Conservation (phyloP, 2,329 filamentous ascomycete genomes). For the Exophiala spinifera region DNA sequence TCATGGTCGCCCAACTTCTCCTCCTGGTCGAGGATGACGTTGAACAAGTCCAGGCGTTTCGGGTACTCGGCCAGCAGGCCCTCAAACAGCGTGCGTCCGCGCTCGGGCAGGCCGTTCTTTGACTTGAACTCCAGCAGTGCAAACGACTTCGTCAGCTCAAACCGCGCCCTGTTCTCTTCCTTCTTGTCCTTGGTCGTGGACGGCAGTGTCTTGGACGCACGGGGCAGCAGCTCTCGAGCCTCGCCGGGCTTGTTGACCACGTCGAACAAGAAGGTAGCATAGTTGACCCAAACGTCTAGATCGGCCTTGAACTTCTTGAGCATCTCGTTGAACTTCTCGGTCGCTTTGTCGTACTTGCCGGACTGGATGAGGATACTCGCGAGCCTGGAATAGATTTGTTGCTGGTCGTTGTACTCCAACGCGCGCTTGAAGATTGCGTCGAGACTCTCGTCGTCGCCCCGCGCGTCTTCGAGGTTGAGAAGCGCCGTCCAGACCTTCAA, state of each 20-base stretch:
- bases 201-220: slow-evolving; percentile 80
- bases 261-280: slow-evolving; percentile 86
- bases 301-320: slow-evolving; percentile 77
- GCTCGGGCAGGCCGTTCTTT: slow-evolving; percentile 76
- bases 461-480: slow-evolving; percentile 89
- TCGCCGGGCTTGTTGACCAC: slow-evolving; percentile 67
- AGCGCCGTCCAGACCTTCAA: slow-evolving; percentile 92
- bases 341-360: slow-evolving; percentile 79
- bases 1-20: slow-evolving; percentile 58
- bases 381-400: slow-evolving; percentile 84
- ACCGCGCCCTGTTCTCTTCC: slow-evolving; percentile 55
- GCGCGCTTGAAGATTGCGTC: slow-evolving; percentile 88
- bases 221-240: slow-evolving; percentile 72
- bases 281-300: slow-evolving; percentile 86
- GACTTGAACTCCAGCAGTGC: slow-evolving; percentile 89
- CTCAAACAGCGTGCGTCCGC: slow-evolving; percentile 92
- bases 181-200: background rate
- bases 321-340: slow-evolving; percentile 80
- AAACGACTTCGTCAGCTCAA: slow-evolving; percentile 79
- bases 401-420: slow-evolving; percentile 87
- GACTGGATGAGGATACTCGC: slow-evolving; percentile 94
- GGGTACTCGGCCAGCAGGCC: slow-evolving; percentile 78
- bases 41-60: slow-evolving; percentile 90
- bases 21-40: slow-evolving; percentile 85
- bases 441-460: slow-evolving; percentile 76